A percentile compares a stretch with the other conserved stretches of the same genome.
phyloP scores from a whole-genome alignment of 495 filamentous ascomycete species.

The Thozetella sp. region DNA sequence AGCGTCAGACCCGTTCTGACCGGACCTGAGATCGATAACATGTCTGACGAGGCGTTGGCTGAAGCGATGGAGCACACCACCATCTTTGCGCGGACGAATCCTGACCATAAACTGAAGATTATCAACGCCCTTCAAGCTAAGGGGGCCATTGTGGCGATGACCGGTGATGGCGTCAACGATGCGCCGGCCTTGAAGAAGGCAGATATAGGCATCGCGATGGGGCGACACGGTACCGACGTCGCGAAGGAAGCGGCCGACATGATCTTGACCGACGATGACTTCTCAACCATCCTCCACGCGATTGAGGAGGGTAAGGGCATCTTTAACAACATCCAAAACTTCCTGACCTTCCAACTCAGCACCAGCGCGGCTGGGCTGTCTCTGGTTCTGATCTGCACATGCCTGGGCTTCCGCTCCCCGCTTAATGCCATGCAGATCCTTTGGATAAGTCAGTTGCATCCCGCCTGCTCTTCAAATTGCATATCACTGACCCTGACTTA shows the following conservation, averaged over 20 bases:
- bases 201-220: slow-evolving; percentile 98
- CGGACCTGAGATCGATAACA: slow-evolving; percentile 87
- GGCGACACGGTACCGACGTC: slow-evolving; percentile 90
- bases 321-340: slow-evolving; percentile 99
- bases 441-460: slow-evolving; percentile 92
- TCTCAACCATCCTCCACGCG: slow-evolving; percentile 92
- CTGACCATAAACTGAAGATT: slow-evolving; percentile 98
- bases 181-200: slow-evolving; percentile 96
- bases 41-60: slow-evolving; percentile 82
- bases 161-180: slow-evolving; percentile 97
- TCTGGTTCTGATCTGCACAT: slow-evolving; percentile 88
- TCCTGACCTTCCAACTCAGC: slow-evolving; percentile 97
- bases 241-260: slow-evolving; percentile 99
- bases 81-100: slow-evolving; percentile 94
- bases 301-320: slow-evolving; percentile 99
- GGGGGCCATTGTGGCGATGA: slow-evolving; percentile 98
- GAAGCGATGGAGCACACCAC: slow-evolving; percentile 83
- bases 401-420: slow-evolving; percentile 88
- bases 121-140: slow-evolving; percentile 87
- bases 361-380: slow-evolving; percentile 93
- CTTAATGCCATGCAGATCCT: slow-evolving; percentile 99
- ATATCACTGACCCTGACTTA: no score
- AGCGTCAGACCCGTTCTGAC: slow-evolving; percentile 73
- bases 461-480: no score
- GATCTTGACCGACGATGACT: slow-evolving; percentile 98